Conservation (phyloP, 2,329 filamentous ascomycete genomes). For the Achaetomium macrosporum region DNA sequence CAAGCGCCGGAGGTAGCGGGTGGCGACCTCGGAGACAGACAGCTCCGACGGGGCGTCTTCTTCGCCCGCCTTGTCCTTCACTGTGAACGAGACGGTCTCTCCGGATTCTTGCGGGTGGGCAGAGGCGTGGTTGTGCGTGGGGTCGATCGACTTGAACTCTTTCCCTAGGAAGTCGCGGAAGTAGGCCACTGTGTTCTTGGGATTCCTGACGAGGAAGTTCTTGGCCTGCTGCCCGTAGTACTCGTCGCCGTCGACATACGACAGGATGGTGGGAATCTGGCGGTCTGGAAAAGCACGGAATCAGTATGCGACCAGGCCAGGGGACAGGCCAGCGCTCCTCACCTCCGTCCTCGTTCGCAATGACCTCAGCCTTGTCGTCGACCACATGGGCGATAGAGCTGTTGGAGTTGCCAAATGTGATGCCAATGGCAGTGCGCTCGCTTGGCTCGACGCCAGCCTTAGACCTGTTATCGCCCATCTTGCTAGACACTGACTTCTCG, state of each 20-base stretch:
- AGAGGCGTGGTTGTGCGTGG: slow-evolving; percentile 87
- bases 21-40: slow-evolving; percentile 72
- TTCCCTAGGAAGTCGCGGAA: slow-evolving; percentile 95
- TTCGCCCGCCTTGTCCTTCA: slow-evolving; percentile 67
- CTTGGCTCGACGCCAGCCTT: slow-evolving; percentile 46
- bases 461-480: slow-evolving; percentile 40
- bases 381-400: slow-evolving; percentile 91
- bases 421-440: slow-evolving; percentile 74
- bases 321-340: slow-evolving; percentile 29
- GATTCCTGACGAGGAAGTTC: slow-evolving; percentile 84
- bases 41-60: slow-evolving; percentile 59
- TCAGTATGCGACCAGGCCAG: neutral
- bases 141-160: slow-evolving; percentile 97
- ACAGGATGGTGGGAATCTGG: slow-evolving; percentile 90
- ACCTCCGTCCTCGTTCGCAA: slow-evolving; percentile 98
- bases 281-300: slow-evolving; percentile 56
- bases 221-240: slow-evolving; percentile 96
- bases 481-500: neutral
- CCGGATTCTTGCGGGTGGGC: slow-evolving; percentile 77
- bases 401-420: slow-evolving; percentile 97
- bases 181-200: slow-evolving; percentile 87
- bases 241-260: slow-evolving; percentile 93
- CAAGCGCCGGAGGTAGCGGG: slow-evolving; percentile 77
- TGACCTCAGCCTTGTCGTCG: slow-evolving; percentile 94
- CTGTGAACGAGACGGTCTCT: slow-evolving; percentile 69